Conservation (phyloP, 2,329 filamentous ascomycete genomes). For the Exophiala phaeomuriformis region DNA sequence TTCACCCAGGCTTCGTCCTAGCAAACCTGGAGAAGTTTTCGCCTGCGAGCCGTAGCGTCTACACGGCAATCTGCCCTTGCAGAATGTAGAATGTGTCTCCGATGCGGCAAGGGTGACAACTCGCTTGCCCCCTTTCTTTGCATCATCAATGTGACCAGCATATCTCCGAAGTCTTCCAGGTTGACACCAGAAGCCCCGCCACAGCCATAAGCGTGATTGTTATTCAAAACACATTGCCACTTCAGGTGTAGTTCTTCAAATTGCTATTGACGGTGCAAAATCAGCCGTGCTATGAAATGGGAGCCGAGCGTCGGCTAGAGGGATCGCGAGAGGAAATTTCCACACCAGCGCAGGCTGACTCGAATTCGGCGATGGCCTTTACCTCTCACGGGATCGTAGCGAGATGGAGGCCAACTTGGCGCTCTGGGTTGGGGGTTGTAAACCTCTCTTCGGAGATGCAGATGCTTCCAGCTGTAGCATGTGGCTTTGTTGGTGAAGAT, state of each 20-base stretch:
- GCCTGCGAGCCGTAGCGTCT: too few species aligned
- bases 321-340: neutral
- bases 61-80: conserved; percentile 3
- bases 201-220: conserved; percentile 19
- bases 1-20: too few species aligned
- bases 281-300: neutral
- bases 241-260: neutral
- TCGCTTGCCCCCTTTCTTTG: conserved; percentile 10
- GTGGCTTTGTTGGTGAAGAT: too few species aligned
- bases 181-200: conserved; percentile 5
- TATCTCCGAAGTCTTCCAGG: conserved; percentile 7
- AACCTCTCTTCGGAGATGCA: too few species aligned
- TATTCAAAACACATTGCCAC: conserved; percentile 1
- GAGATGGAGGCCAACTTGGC: neutral
- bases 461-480: too few species aligned
- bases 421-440: neutral
- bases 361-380: too few species aligned
- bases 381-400: too few species aligned
- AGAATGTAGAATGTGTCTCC: conserved; percentile 9
- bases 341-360: too few species aligned
- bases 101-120: conserved; percentile 3
- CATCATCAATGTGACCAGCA: conserved; percentile 7
- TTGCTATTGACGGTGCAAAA: neutral
- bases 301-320: neutral
- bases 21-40: too few species aligned